Percentiles rank a stretch among this genome's conserved stretches.
Evolutionary conservation across 345 rosid species (phyloP).

Genomic region (Punica granatum): DNA sequence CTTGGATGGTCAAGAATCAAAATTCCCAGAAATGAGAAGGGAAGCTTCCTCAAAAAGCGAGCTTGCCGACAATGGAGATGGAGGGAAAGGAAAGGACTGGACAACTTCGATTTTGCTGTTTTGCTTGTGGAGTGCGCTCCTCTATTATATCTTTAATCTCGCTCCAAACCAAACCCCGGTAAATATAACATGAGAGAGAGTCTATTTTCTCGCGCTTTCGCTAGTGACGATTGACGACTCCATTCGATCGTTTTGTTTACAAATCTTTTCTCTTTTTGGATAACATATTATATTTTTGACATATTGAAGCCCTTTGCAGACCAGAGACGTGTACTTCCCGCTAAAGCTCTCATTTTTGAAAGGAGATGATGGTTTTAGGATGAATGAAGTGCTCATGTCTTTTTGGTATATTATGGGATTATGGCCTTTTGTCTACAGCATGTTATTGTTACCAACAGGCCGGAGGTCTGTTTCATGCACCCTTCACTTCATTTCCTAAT

Average conservation of each 20-base stretch:
- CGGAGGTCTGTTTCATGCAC: slow-evolving; percentile 45
- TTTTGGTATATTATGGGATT: slow-evolving; percentile 84
- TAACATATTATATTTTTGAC: no score
- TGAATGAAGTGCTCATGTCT: slow-evolving; percentile 78
- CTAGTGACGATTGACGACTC: not conserved
- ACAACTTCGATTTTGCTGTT: slow-evolving; percentile 64
- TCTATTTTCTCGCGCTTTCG: not conserved
- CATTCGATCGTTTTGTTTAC: not conserved
- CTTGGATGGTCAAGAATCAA: not conserved
- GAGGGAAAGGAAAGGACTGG: slow-evolving; percentile 55
- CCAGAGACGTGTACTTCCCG: slow-evolving; percentile 72
- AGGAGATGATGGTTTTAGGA: slow-evolving; percentile 77
- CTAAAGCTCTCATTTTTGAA: slow-evolving; percentile 70
- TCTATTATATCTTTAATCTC: slow-evolving; percentile 69
- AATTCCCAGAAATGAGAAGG: not conserved
- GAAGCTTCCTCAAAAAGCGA: slow-evolving; percentile 1
- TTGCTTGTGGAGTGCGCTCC: slow-evolving; percentile 59
- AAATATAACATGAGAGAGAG: not conserved
- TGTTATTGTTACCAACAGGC: slow-evolving; percentile 77
- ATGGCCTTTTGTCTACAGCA: slow-evolving; percentile 75
- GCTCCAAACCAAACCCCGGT: slow-evolving; percentile 80
- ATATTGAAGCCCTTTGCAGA: no score
- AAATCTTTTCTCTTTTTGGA: no score
- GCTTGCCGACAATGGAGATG: slow-evolving; percentile 2
- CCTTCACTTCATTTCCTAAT: not conserved